Evolutionary conservation across 129 eudicot genomes (phyloP), one percentile per base, ranked within the genome.

Genomic region (Lactuca saligna): DNA sequence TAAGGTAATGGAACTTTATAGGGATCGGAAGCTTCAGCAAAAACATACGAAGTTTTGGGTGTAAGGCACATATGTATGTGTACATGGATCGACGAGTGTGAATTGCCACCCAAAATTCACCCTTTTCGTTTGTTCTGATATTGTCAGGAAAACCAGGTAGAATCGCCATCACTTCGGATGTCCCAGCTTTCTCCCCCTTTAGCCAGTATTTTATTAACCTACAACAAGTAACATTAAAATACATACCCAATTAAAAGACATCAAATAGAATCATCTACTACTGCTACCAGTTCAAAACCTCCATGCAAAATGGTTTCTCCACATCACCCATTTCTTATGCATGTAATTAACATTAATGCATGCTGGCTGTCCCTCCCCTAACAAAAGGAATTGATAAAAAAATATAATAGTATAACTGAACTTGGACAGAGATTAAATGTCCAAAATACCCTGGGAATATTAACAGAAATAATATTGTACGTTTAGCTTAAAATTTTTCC

Each of bases 41-140:
- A 51, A 86, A 66, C 3, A 54, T 66, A 39, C 96, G 79, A 7
- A 88, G 35, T 69, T 76, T 80, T 35, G 98, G 90, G 82, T 71
- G 50, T 17, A 48, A 13, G n/a, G 78, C 87, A 6, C 81, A 61
- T 37, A 86, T 10, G 79, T 86, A 70, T 20, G 82, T 55, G 65
- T 82, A 82, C 60, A 70, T 20, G 60, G 80, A 78, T 6, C 91
- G 83, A 8, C 98, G 88, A 54, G 89, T 81, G 72, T 86, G 96
- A 78, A 92, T 80, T 20, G 96, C 98, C 37, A 92, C 96, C 98
- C 98, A 92, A 38, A 88, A 88, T 53, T 88, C 96, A 1, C 95
- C 95, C 1, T 81, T 79, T 33, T 79, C 82, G 41, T 88, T 92
- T 34, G 95, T 86, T n/a, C 98, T 75, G 16, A 92, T 84, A 50